Conservation (phyloP, 2,329 filamentous ascomycete genomes). For the Pseudopithomyces maydicus region DNA sequence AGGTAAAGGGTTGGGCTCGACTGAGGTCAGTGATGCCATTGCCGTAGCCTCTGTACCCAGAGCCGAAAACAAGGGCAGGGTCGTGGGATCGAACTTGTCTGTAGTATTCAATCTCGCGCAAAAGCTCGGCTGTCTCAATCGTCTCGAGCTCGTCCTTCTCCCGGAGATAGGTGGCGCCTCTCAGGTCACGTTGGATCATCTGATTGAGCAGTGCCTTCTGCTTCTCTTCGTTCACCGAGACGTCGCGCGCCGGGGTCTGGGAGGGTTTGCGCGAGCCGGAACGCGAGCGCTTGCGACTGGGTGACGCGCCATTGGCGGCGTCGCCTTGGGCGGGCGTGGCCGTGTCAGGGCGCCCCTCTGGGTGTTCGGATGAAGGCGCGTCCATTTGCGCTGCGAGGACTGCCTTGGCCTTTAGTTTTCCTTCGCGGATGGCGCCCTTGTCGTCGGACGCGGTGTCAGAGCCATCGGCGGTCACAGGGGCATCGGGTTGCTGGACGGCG, state of each 20-base stretch:
- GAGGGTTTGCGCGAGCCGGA: slow-evolving; percentile 61
- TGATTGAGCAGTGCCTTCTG: slow-evolving; percentile 61
- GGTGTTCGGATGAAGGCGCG: slow-evolving; percentile 33
- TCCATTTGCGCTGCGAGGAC: slow-evolving; percentile 56
- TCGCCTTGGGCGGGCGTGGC: slow-evolving; percentile 41
- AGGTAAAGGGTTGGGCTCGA: slow-evolving; percentile 55
- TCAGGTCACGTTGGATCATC: slow-evolving; percentile 68
- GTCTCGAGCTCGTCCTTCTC: slow-evolving; percentile 55
- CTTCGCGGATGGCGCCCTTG: slow-evolving; percentile 58
- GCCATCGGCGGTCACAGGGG: slow-evolving; percentile 30
- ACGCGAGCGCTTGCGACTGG: slow-evolving; percentile 63
- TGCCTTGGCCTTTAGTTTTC: slow-evolving; percentile 65
- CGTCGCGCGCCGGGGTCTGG: slow-evolving; percentile 40
- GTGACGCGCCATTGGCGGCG: slow-evolving; percentile 54
- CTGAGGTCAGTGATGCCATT: slow-evolving; percentile 81
- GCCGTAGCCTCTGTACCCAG: slow-evolving; percentile 85
- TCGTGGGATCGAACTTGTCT: slow-evolving; percentile 53
- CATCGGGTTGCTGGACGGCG: slow-evolving; percentile 40
- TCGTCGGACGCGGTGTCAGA: slow-evolving; percentile 33
- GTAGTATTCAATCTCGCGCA: slow-evolving; percentile 32
- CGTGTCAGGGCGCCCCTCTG: slow-evolving; percentile 25
- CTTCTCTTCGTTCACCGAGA: slow-evolving; percentile 44
- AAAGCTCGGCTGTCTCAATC: slow-evolving; percentile 68
- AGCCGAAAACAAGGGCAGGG: slow-evolving; percentile 65
- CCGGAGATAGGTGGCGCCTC: slow-evolving; percentile 61